Percentiles rank a stretch among this genome's conserved stretches.
Conservation (phyloP, 2,329 filamentous ascomycete genomes). For the Fusarium annulatum region DNA sequence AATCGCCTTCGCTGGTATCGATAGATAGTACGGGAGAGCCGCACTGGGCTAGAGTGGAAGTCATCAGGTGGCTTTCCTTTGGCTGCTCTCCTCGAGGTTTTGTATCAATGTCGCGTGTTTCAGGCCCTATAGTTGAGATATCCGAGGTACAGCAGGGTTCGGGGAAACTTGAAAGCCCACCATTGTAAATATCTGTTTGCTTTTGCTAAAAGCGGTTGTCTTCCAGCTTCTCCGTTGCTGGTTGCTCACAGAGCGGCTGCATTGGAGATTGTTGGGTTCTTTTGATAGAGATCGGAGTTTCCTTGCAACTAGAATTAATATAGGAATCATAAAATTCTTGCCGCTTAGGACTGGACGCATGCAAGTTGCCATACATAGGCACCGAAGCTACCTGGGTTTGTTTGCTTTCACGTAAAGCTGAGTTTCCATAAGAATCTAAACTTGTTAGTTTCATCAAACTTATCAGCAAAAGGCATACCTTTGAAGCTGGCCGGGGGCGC, state of each 20-base stretch:
- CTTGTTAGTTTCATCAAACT: background rate
- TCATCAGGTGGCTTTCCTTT: background rate
- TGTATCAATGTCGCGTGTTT: background rate
- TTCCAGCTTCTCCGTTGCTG: background rate
- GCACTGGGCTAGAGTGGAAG: conserved; percentile 37
- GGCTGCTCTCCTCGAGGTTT: background rate
- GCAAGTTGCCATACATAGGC: background rate
- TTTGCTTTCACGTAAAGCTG: background rate
- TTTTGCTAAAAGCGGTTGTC: conserved; percentile 12
- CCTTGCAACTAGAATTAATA: background rate
- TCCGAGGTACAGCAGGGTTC: conserved; percentile 6
- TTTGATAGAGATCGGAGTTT: background rate
- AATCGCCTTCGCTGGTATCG: conserved; percentile 42
- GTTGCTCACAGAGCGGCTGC: background rate
- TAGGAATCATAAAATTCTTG: background rate
- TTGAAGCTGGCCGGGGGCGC: background rate
- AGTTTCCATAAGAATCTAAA: background rate
- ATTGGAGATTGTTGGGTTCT: conserved; percentile 10
- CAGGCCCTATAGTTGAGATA: background rate
- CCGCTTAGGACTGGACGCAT: background rate
- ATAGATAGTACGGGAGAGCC: conserved; percentile 46
- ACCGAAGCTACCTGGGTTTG: background rate
- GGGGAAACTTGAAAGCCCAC: background rate
- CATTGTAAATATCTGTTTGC: conserved; percentile 2
- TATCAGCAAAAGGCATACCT: background rate